Evolutionary conservation across 2,329 filamentous ascomycete genomes (phyloP), one percentile per base, ranked within the genome.

Genomic region (Penicillium thymicola): DNA sequence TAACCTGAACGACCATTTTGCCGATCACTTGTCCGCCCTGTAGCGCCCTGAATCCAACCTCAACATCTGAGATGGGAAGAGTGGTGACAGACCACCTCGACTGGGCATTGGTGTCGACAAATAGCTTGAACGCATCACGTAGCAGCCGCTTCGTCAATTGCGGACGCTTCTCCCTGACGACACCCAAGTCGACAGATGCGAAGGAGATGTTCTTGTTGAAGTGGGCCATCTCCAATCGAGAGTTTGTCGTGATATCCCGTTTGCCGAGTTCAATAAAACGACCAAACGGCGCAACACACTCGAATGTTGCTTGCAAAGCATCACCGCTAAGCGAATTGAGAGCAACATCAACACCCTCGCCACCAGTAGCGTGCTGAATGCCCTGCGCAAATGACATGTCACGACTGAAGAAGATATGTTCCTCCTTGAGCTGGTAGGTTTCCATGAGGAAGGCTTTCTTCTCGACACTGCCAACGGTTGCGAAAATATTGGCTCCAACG

Each of bases 181-280:
- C 53, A 13, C 60, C 64, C 47, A 81, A 56, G 55, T 81, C 76
- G 1, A 81, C 71, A 0, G 73, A 74, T 4, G 74, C 65, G 53
- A 81, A 80, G 0, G 72, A 75, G 10, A 76, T 65, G 48, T 75
- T 79, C 4, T 72, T 64, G 10, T 72, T 64, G 50, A 84, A 83
- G 0, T 72, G 68, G 0, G 71, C 62, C 78, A 83, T 79, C 3
- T 75, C 73, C 5, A 84, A 68, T 10, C 70, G 63, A 1, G 71
- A 75, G 25, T 75, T 72, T 0, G 72, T 70, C 0, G 59, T 59
- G 18, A 72, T 70, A 46, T 72, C 69, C 13, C 60, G 44, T 53
- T 72, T 71, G n/a, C 72, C 72, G 28, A 76, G 66, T 34, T 72
- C 70, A 25, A 72, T 67, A 34, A 72, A 72, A 4, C 70, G 57